A percentile compares a stretch with the other conserved stretches of the same genome.
Conservation (phyloP, 129 eudicot species). For the Heracleum sosnowskyi region DNA sequence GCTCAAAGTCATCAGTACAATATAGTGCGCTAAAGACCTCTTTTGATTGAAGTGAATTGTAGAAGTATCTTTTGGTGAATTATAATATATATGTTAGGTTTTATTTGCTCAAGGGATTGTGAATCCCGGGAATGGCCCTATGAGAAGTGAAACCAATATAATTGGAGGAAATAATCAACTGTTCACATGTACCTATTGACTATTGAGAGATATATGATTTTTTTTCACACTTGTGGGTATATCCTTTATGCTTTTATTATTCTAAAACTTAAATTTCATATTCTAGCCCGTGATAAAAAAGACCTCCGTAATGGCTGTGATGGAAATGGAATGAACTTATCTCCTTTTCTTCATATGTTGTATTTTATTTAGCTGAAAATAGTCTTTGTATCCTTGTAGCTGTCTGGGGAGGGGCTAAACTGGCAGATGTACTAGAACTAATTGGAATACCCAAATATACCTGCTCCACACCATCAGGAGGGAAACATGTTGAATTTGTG, state of each 20-base stretch:
- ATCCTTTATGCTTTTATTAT: background rate
- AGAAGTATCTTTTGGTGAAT: background rate
- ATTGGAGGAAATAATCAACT: background rate
- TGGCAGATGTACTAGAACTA: slow-evolving; percentile 92
- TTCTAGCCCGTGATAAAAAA: background rate
- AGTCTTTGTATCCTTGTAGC: slow-evolving; percentile 37
- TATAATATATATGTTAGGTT: background rate
- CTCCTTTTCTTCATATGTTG: background rate
- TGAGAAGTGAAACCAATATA: background rate
- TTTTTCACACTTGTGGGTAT: background rate
- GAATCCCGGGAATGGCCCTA: background rate
- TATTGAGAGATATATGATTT: background rate
- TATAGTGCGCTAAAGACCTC: background rate
- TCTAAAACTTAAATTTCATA: background rate
- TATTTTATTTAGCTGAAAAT: background rate
- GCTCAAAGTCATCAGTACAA: background rate
- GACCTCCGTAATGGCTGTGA: background rate
- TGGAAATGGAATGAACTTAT: background rate
- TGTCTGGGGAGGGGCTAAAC: slow-evolving; percentile 93
- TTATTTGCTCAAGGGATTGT: background rate
- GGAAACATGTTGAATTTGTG: slow-evolving; percentile 93
- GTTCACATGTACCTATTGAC: background rate
- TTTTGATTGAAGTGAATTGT: background rate
- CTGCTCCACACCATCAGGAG: slow-evolving; percentile 56
- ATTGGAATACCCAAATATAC: slow-evolving; percentile 65